Base-by-base conservation (phyloP, 2,329 filamentous ascomycete genomes). In the Uncinocarpus reesii region DNA sequence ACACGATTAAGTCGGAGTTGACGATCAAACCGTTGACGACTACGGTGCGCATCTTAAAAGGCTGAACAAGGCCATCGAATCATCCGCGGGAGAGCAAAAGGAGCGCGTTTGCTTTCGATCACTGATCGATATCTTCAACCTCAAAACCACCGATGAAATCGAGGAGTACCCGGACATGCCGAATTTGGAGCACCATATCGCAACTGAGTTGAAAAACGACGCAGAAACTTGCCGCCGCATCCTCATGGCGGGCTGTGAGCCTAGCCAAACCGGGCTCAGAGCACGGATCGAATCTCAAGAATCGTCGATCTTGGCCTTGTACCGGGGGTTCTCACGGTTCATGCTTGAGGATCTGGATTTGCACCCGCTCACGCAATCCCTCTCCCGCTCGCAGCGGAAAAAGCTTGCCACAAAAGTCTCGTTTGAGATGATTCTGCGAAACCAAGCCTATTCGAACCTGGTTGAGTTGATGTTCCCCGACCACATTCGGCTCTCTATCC, bases 401-500 rank as follows among this genome's bases (percentile, higher is more conserved):
- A 46, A 46, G 13, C 32, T 46, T 4, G 42, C 42, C 2, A 36
- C 31, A n/a, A 46, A 46, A 28, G 34, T 46, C 21, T 35, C 42
- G 3, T 46, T 46, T 15, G 42, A 46, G 32, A 46, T 46, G 42
- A 46, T 46, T 18, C 21, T 36, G 42, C 42, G 42, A 3, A 46
- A 46, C 20, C 42, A 46, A 36, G 42, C 42, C 8, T 46, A 46
- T 36, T 46, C 42, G 4, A 46, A 46, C 18, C 42, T 46, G 11
- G 42, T 46, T 16, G 42, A 46, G 26, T 20, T 46, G 10, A 46
- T 46, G 20, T 46, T 35, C 32, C 42, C 42, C 20, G 42, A 35
- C n/a, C 42, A 46, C 18, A 15, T 46, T 15, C 42, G 42, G 13
- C 31, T 46, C 11, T 46, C 42, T 11, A 46, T 46, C 18, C 42